Conservation (phyloP, 2,329 filamentous ascomycete species). For the Geosmithia morbida region DNA sequence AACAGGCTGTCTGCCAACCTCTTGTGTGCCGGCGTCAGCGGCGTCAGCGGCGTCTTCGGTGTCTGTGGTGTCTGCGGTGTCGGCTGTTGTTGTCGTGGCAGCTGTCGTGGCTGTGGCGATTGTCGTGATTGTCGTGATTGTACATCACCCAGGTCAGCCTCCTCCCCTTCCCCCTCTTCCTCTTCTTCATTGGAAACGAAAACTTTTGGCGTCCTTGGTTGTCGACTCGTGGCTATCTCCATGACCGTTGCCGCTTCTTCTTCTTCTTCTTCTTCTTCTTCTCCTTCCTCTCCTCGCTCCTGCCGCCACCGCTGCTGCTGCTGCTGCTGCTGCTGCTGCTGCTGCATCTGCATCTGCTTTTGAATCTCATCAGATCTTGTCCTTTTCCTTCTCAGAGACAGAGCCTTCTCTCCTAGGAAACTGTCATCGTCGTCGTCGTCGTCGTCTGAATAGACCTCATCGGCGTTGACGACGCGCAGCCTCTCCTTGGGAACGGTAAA, state of each 20-base stretch:
- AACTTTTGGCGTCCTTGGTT: too few species aligned
- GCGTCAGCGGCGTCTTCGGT: neutral
- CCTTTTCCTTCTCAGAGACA: neutral
- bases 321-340: neutral
- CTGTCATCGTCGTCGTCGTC: neutral
- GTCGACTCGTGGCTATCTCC: neutral
- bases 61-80: too few species aligned
- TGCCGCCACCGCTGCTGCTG: neutral
- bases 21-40: neutral
- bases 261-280: neutral
- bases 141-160: too few species aligned
- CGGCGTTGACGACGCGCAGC: constrained; percentile 75
- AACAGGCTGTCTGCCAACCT: neutral
- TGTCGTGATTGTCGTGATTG: too few species aligned
- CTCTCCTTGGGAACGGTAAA: constrained; percentile 86
- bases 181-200: too few species aligned
- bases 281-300: too few species aligned
- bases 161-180: too few species aligned
- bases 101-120: too few species aligned
- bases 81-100: too few species aligned
- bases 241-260: neutral
- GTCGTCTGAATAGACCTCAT: constrained; percentile 7
- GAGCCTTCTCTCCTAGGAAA: neutral
- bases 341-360: too few species aligned
- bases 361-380: neutral